phyloP scores from a whole-genome alignment of 306 rosid species.

The Lagenaria siceraria region DNA sequence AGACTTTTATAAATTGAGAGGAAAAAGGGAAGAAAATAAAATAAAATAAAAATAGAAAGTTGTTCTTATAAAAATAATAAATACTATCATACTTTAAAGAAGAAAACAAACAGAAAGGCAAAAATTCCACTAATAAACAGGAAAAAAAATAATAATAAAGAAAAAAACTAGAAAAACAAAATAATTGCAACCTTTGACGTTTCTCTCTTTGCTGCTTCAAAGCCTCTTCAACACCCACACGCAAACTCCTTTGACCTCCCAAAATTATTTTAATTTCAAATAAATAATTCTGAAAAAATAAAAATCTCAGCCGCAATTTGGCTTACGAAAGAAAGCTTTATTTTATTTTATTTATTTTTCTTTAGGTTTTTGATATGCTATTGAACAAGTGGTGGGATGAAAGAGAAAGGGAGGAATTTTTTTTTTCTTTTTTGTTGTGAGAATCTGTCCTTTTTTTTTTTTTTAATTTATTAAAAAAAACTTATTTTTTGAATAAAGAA shows the following conservation, averaged over 20 bases:
- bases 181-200: slow-evolving; percentile 74
- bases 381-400: slow-evolving; percentile 27
- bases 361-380: slow-evolving; percentile 18
- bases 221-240: slow-evolving; percentile 54
- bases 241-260: slow-evolving; percentile 76
- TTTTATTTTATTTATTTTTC: slow-evolving; percentile 4
- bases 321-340: slow-evolving; percentile 36
- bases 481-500: not conserved
- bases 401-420: slow-evolving; percentile 2
- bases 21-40: not conserved
- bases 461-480: not conserved
- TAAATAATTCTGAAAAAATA: not conserved
- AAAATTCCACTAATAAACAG: not conserved
- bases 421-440: not conserved
- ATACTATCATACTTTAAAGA: not conserved
- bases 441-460: not conserved
- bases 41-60: not conserved
- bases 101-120: not conserved
- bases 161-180: slow-evolving; percentile 19
- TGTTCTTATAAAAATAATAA: not conserved
- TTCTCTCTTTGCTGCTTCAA: slow-evolving; percentile 22
- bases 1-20: not conserved
- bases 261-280: not conserved
- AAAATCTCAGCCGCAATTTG: slow-evolving; percentile 56
- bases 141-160: not conserved